Evolutionary conservation across 192 early-diverging fungal species (phyloP).

Genomic region (Backusella psychrophila): DNA sequence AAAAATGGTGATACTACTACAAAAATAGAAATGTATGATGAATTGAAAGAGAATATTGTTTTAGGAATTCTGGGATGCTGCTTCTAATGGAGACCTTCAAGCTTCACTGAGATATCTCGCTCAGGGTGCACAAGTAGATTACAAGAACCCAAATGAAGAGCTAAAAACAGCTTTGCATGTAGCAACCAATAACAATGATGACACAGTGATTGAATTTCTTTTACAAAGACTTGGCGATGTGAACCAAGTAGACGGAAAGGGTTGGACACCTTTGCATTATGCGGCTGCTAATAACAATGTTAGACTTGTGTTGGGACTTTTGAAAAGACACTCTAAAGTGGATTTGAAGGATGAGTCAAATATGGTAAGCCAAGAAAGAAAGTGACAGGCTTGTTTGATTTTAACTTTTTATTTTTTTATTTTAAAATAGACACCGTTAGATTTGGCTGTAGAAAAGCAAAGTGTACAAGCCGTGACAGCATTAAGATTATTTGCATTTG

Average conservation of each 20-base stretch:
- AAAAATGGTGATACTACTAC: background rate
- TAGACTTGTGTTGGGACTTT: slow-evolving; percentile 60
- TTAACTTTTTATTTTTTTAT: too few species aligned
- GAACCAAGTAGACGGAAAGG: slow-evolving; percentile 59
- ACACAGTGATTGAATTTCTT: slow-evolving; percentile 74
- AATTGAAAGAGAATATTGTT: background rate
- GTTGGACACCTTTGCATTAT: slow-evolving; percentile 70
- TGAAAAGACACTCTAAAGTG: slow-evolving; percentile 72
- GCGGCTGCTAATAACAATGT: slow-evolving; percentile 73
- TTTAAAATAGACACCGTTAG: slow-evolving; percentile 45
- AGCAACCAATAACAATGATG: slow-evolving; percentile 62
- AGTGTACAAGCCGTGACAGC: slow-evolving; percentile 2
- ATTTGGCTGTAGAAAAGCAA: slow-evolving; percentile 40
- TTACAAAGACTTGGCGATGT: slow-evolving; percentile 77
- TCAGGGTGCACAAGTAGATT: slow-evolving; percentile 69
- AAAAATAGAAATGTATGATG: too few species aligned
- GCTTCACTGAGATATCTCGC: slow-evolving; percentile 62
- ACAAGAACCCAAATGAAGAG: slow-evolving; percentile 56
- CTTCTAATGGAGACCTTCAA: slow-evolving; percentile 52
- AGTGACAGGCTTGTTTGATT: background rate
- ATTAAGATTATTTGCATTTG: slow-evolving; percentile 39
- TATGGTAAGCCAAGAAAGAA: slow-evolving; percentile 37
- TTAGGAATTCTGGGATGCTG: slow-evolving; percentile 59
- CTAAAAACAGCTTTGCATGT: slow-evolving; percentile 67
- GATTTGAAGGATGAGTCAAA: slow-evolving; percentile 71